Evolutionary conservation across 2,329 filamentous ascomycete species (phyloP), one percentile per base, ranked within the genome.

Genomic region (Aschersonia sp.): DNA sequence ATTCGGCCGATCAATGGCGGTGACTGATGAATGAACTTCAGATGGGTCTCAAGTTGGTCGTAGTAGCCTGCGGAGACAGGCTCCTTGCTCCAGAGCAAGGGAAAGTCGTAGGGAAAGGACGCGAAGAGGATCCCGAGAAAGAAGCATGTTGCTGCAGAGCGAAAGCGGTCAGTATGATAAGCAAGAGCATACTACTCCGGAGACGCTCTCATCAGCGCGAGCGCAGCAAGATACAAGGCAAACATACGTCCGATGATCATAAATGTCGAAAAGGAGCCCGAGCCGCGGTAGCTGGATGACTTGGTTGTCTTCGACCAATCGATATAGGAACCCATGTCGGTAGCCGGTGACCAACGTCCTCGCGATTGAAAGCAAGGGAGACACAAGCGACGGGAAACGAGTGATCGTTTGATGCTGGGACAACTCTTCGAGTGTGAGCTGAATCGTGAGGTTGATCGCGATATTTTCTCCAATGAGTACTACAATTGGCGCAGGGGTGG

Each of bases 51-150:
- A 52, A 96, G 81, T 61, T 89, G 82, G 64, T 83, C 77, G 62
- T 86, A 89, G 76, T 90, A 94, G 42, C 74, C 62, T 40, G 74
- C 71, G 51, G 76, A 73, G 47, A 85, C 72, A 48, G 72, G 73
- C 42, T 77, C 79, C 32, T 79, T 78, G 46, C 82, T 83, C 76
- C 87, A 94, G 47, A 94, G 83, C 53, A 92, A 81, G 51, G 87
- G 84, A 70, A 87, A 92, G 73, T 94, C 92, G 73, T 97, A 98
- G 52, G 92, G 89, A 68, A 97, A 94, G 53, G 83, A 81, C 58
- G 88, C 88, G 77, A 97, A 98, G 67, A 98, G 83, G 65, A 97
- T 88, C 58, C 92, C 92, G 54, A 98, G 84, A 78, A 97, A 95
- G 78, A 98, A 98, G 67, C 87, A 95, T 55, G 85, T 88, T 54